A percentile compares a stretch with the other conserved stretches of the same genome.
These are phyloP conservation scores for Maudiozyma serrabonitensis DNA, from an alignment of 805 yeast species.

Conservation along the genomic window DNA sequence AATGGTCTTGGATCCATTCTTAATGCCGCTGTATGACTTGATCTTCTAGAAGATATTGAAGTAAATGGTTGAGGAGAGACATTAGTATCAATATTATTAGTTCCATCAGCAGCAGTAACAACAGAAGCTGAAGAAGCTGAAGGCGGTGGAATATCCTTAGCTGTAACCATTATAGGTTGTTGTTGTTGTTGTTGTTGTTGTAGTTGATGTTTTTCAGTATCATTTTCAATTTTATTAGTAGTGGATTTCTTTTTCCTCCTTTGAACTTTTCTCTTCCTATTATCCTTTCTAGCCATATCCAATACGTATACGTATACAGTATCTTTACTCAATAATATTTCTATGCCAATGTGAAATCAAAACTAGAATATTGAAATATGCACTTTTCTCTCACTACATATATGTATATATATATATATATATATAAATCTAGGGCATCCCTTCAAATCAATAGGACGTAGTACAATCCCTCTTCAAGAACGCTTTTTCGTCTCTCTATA, in stretches of 20 bases:
- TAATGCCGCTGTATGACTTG: slow-evolving; percentile 3
- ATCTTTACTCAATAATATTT: too few relatives aligned
- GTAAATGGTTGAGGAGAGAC: neutral
- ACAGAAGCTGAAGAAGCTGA: too few relatives aligned
- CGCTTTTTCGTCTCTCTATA: too few relatives aligned
- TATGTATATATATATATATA: too few relatives aligned
- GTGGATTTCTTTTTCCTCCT: neutral
- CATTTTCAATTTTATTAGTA: neutral
- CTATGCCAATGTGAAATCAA: too few relatives aligned
- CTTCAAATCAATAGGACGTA: too few relatives aligned
- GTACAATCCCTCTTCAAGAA: too few relatives aligned
- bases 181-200: neutral
- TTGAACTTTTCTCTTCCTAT: neutral
- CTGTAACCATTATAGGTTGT: neutral
- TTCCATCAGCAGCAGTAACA: neutral
- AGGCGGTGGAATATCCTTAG: neutral
- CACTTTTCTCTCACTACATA: too few relatives aligned
- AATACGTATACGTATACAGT: neutral
- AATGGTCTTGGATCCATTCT: too few relatives aligned
- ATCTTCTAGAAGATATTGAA: slow-evolving; percentile 1
- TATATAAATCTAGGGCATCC: too few relatives aligned
- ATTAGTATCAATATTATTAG: neutral
- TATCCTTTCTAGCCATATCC: slow-evolving; percentile 1
- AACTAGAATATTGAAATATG: too few relatives aligned
- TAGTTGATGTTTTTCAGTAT: neutral